Conservation (phyloP, 2,329 filamentous ascomycete genomes). For the Rachicladosporium sp. region DNA sequence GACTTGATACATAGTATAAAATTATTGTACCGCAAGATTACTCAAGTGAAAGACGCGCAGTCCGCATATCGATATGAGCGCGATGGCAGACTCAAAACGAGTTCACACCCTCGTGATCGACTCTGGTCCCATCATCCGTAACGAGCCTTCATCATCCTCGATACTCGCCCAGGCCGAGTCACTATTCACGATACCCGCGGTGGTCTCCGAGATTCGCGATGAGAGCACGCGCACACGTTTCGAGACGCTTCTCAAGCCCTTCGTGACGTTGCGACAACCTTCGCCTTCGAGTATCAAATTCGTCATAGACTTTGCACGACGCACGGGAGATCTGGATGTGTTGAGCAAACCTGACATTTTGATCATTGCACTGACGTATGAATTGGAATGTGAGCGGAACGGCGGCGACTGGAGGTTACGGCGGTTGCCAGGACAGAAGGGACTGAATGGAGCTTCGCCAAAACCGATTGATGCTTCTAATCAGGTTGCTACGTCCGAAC, state of each 20-base stretch:
- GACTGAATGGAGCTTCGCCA: slow-evolving; percentile 13
- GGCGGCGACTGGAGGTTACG: slow-evolving; percentile 79
- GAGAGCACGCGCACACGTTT: slow-evolving; percentile 66
- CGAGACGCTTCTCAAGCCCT: slow-evolving; percentile 74
- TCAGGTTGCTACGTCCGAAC: too few species aligned
- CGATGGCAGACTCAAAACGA: too few species aligned
- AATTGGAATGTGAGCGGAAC: slow-evolving; percentile 84
- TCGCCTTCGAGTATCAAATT: slow-evolving; percentile 65
- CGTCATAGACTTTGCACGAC: slow-evolving; percentile 72
- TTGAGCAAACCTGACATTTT: slow-evolving; percentile 83
- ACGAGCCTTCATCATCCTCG: slow-evolving; percentile 73
- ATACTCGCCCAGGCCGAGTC: slow-evolving; percentile 65
- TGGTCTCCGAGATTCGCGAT: slow-evolving; percentile 80
- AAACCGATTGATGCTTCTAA: too few species aligned
- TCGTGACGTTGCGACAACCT: slow-evolving; percentile 66
- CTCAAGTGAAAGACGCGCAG: too few species aligned
- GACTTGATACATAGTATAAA: too few species aligned
- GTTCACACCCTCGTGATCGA: slow-evolving; percentile 80
- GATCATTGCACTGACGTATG: slow-evolving; percentile 80
- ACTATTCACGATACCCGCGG: slow-evolving; percentile 72
- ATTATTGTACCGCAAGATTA: too few species aligned
- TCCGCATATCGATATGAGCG: too few species aligned
- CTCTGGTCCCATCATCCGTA: slow-evolving; percentile 85
- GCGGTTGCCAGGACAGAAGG: slow-evolving; percentile 65
- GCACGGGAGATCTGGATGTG: slow-evolving; percentile 79